These are phyloP conservation scores for Cucurbitaria berberidis DNA, from an alignment of 2,329 filamentous ascomycete species.

Conservation along the genomic window DNA sequence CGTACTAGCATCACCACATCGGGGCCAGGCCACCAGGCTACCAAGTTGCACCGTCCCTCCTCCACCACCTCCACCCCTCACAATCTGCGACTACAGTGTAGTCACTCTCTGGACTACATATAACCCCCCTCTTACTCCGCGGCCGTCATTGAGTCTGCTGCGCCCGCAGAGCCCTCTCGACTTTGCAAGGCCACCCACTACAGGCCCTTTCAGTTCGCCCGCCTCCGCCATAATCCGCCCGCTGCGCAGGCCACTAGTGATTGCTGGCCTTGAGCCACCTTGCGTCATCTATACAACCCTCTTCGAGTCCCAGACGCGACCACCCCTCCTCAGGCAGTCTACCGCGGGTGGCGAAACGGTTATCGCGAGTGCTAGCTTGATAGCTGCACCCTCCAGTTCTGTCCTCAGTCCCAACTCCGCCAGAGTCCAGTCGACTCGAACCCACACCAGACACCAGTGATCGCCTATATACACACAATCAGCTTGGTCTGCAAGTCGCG, in stretches of 20 bases:
- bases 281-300: constrained; percentile 20
- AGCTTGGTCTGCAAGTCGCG: neutral
- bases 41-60: constrained; percentile 13
- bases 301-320: constrained; percentile 2
- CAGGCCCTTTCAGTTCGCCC: constrained; percentile 1
- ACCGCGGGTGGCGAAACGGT: constrained; percentile 15
- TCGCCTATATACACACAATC: neutral
- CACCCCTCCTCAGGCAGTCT: constrained; percentile 2
- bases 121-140: constrained; percentile 4
- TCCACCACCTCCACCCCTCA: constrained; percentile 15
- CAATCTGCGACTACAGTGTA: constrained; percentile 10
- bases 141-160: constrained; percentile 13
- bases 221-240: constrained; percentile 17
- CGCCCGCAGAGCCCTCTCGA: constrained; percentile 8
- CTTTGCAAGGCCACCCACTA: too few relatives aligned
- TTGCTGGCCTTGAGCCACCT: constrained; percentile 1
- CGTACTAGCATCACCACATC: constrained; percentile 14
- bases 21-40: constrained; percentile 12
- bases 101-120: neutral
- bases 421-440: neutral
- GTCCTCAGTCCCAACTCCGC: neutral
- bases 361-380: constrained; percentile 7
- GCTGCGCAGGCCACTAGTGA: constrained; percentile 10
- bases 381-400: constrained; percentile 6
- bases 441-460: neutral